Evolutionary conservation across 164 flowering plant species (phyloP).

Genomic region (Piper betle): DNA sequence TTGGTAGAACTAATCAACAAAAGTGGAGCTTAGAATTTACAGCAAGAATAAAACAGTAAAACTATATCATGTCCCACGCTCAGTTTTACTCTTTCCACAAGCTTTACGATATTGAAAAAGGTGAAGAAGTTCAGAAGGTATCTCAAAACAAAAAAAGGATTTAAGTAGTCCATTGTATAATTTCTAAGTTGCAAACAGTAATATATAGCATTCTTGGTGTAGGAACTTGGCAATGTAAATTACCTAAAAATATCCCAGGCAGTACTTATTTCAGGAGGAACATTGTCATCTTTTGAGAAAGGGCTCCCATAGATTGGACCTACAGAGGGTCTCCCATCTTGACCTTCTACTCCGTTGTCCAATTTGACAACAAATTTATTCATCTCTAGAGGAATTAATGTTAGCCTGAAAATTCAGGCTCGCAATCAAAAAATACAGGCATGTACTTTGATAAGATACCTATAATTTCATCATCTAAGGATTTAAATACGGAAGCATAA

Average conservation of each 20-base stretch:
- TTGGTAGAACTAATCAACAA: too few relatives aligned
- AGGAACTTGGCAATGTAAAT: neutral
- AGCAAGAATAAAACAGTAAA: neutral
- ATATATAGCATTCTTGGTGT: neutral
- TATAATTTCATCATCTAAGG: too few relatives aligned
- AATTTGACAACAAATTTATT: constrained; percentile 50
- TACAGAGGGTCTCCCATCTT: constrained; percentile 60
- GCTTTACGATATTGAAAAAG: neutral
- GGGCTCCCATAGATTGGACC: constrained; percentile 78
- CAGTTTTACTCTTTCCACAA: neutral
- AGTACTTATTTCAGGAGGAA: constrained; percentile 30
- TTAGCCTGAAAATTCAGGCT: neutral
- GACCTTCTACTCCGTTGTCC: constrained; percentile 60
- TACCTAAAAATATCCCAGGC: constrained; percentile 87
- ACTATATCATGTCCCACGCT: neutral
- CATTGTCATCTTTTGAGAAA: constrained; percentile 41
- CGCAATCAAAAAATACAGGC: neutral
- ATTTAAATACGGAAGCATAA: too few relatives aligned
- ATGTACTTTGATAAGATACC: too few relatives aligned
- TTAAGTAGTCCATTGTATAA: too few relatives aligned
- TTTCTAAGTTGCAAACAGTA: too few relatives aligned
- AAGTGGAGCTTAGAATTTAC: neutral
- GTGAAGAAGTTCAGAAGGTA: neutral
- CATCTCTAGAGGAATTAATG: constrained; percentile 15
- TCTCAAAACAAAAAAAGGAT: neutral